Evolutionary conservation across 2,329 filamentous ascomycete species (phyloP), one percentile per base, ranked within the genome.

Genomic region (Claviceps spartinae): DNA sequence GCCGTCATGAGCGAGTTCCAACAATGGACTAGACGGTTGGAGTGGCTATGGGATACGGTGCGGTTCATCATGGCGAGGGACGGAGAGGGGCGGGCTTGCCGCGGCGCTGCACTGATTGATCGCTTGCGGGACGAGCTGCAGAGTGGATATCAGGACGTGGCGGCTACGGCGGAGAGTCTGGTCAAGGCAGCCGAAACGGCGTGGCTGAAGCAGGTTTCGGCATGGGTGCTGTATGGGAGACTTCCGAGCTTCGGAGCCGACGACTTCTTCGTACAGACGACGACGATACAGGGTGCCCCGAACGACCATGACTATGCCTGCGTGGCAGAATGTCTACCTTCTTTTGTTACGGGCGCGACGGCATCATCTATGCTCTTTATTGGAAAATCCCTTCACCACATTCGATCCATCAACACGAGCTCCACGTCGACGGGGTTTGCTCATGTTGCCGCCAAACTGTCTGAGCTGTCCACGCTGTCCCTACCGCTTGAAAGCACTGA

Each of bases 171-270:
- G 0, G 70, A 81, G 56, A 80, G 83, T 54, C 71, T 97, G 38
- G 77, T 88, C n/a, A 78, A 73, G 14, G 76, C 88, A 22, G 90
- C 89, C 0, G 91, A 98, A 69, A 85, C 80, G 34, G 86, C 90
- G 8, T 98, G 93, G 93, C 72, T 97, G 62, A 86, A 88, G 65
- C 89, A 95, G 63, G 76, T 94, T 11, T 86, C 88, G 4, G 86
- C 86, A 26, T 98, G 91, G 91, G 76, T 97, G 8, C 69, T 97
- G 14, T 94, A 95, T 65, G 93, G 93, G 5, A 81, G 85, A 49
- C 69, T 95, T 53, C 90, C 91, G 0, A 77, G 76, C 14, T 83
- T 87, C 63, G 88, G 88, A 2, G 78, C 76, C 5, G 76, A 79
- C n/a, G 91, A 97, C 67, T 97, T 97, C 64, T 95, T 95, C 63